Base-by-base conservation (phyloP, 2,329 filamentous ascomycete species). In the Aspergillus intermedius region DNA sequence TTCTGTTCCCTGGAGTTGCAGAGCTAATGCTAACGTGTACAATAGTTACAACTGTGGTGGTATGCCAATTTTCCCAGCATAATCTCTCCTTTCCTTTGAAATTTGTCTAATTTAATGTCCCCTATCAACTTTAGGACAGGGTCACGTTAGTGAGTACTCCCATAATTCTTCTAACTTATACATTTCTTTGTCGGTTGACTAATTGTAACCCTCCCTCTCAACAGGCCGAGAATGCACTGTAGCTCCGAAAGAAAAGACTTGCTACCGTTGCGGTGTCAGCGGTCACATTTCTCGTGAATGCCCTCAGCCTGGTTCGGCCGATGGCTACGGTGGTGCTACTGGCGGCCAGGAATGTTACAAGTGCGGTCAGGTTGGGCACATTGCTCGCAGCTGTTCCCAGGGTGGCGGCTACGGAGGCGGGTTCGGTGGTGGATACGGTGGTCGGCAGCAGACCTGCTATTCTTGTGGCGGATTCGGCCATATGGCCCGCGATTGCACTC, bases 401-500 rank as follows among this genome's bases (percentile, higher is more conserved):
- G 69, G 75, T 59, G 74, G 74, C 57, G 69, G 67, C 60, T 73
- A 73, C 56, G 71, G 75, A 55, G 75, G 76, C 58, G 73, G 73
- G 54, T 69, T 70, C 54, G 70, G 72, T 52, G 71, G 73, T 54
- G 70, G 74, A 50, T 77, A 73, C 56, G 74, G 77, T 51, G 75
- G 77, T 55, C 70, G 74, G 53, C 78, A 82, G 65, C 89, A 91
- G 79, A 96, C 90, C 62, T 97, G 93, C 85, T 98, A 96, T 81
- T 95, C 90, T 41, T 97, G 93, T 77, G 93, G 93, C 62, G 93
- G 93, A 59, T 91, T 89, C 69, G 91, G 91, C 66, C 93, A 98
- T 79, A 91, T 95, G 87, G 91, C 88, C 68, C 87, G 91, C 79
- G 93, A 97, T 76, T 98, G 93, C 76, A 94, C 91, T 63, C 94